Conservation (phyloP, 2,329 filamentous ascomycete genomes). For the Biscogniauxia sp. region DNA sequence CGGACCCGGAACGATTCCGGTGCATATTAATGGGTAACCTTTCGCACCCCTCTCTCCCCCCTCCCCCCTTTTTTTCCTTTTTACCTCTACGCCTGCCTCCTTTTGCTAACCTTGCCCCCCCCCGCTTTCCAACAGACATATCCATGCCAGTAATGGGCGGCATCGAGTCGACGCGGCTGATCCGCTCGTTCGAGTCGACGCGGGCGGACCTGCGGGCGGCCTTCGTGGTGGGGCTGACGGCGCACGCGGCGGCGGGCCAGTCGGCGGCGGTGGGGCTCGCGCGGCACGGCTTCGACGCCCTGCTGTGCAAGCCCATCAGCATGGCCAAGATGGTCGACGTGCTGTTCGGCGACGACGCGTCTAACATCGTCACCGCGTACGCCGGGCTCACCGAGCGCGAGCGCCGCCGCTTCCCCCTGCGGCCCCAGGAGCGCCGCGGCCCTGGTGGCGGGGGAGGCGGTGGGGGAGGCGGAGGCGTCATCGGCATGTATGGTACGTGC, state of each 20-base stretch:
- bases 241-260: neutral
- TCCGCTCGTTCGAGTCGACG: conserved; percentile 25
- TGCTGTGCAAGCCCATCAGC: conserved; percentile 1
- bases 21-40: conserved; percentile 48
- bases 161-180: conserved; percentile 28
- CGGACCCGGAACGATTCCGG: conserved; percentile 33
- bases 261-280: conserved; percentile 1
- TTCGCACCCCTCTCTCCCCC: neutral
- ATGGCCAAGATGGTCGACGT: conserved; percentile 1
- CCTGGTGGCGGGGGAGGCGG: neutral
- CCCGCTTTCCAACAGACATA: conserved; percentile 20
- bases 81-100: too few relatives aligned
- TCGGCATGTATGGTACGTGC: neutral
- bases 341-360: conserved; percentile 6
- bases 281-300: conserved; percentile 4
- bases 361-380: conserved; percentile 6
- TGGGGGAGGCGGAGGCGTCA: neutral
- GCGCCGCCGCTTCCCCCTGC: neutral
- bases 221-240: conserved; percentile 4
- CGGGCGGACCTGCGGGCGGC: conserved; percentile 1
- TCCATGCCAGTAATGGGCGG: conserved; percentile 34
- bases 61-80: neutral
- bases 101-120: too few relatives aligned
- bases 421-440: neutral
- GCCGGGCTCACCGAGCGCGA: conserved; percentile 5